phyloP scores from a whole-genome alignment of 768 basidiomycete genomes.

The Termitomyces sp. region DNA sequence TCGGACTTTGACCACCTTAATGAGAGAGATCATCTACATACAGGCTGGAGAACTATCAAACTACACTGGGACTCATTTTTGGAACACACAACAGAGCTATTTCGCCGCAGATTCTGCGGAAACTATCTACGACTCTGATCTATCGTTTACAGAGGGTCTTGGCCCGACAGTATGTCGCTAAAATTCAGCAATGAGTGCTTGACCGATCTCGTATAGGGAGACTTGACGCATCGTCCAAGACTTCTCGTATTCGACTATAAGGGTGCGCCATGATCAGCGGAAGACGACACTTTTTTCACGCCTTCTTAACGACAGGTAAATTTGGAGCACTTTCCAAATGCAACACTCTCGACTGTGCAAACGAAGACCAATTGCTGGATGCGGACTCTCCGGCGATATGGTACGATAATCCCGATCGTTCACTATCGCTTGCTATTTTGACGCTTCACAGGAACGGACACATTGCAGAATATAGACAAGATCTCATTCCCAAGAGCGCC shows the following conservation, averaged over 20 bases:
- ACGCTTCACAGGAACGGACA: slow-evolving; percentile 34
- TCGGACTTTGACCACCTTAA: slow-evolving; percentile 18
- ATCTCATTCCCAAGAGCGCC: slow-evolving; percentile 44
- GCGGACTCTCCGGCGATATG: slow-evolving; percentile 15
- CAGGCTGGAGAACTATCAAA: slow-evolving; percentile 70
- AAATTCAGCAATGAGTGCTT: not conserved
- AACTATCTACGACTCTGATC: slow-evolving; percentile 40
- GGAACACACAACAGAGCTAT: slow-evolving; percentile 77
- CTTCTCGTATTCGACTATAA: slow-evolving; percentile 65
- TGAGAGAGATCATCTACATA: slow-evolving; percentile 78
- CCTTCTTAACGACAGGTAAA: slow-evolving; percentile 40
- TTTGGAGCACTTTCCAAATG: slow-evolving; percentile 53
- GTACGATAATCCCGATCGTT: slow-evolving; percentile 10
- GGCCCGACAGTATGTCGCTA: slow-evolving; percentile 38
- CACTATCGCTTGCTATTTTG: not conserved
- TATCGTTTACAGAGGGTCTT: slow-evolving; percentile 65
- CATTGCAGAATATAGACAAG: slow-evolving; percentile 46
- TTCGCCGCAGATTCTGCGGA: slow-evolving; percentile 43
- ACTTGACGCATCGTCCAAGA: slow-evolving; percentile 52
- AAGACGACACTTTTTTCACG: not conserved
- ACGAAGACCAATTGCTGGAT: slow-evolving; percentile 17
- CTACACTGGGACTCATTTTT: slow-evolving; percentile 71
- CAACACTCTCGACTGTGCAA: slow-evolving; percentile 33
- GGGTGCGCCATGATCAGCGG: slow-evolving; percentile 32
- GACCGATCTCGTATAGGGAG: slow-evolving; percentile 28